Base-by-base conservation (phyloP, 2,329 filamentous ascomycete species). In the Calonectria leucothoes region DNA sequence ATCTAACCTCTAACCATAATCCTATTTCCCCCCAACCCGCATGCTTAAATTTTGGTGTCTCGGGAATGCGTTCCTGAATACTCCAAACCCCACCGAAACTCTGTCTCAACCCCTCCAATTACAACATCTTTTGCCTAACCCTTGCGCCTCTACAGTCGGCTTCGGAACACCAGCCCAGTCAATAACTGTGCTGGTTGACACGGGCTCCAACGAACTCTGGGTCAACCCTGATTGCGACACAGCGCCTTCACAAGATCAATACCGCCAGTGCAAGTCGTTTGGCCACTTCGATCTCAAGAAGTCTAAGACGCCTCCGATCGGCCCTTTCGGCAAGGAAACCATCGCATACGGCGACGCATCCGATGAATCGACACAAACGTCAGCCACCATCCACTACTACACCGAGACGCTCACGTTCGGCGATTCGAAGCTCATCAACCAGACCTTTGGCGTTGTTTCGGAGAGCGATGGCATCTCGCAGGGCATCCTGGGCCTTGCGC, bases 191-290 rank as follows among this genome's bases (percentile, higher is more conserved):
- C 83, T 89, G 45, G 83, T 89, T 69, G 88, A 89, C 72, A 89
- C 88, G 0, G 89, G 89, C 20, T 90, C 89, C 6, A 87, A 87
- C 74, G 88, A 90, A 78, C 85, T 90, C 10, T 91, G 89, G 89
- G 87, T 90, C 52, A 89, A 90, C 72, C 88, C 89, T 1, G 82
- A 86, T 66, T 91, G 89, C 78, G 66, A 78, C 5, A 83, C 82
- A 6, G 83, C 88, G 0, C 83, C 81, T 7, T 81, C 82, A 7
- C 74, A 81, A 8, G 76, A 77, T 1, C 82, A 87, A 42, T 76
- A 79, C 4, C 67, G 81, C 0, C 83, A 86, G 57, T 90, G 88
- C 78, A 15, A 74, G 0, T 48, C 75, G 0, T 87, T 87, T 66
- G 86, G 88, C 4, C 81, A 83, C 49, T 90, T 89, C 76, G 82